Evolutionary conservation across 1,139 yeast species (phyloP).

Genomic region (Sporopachydermia cereana): DNA sequence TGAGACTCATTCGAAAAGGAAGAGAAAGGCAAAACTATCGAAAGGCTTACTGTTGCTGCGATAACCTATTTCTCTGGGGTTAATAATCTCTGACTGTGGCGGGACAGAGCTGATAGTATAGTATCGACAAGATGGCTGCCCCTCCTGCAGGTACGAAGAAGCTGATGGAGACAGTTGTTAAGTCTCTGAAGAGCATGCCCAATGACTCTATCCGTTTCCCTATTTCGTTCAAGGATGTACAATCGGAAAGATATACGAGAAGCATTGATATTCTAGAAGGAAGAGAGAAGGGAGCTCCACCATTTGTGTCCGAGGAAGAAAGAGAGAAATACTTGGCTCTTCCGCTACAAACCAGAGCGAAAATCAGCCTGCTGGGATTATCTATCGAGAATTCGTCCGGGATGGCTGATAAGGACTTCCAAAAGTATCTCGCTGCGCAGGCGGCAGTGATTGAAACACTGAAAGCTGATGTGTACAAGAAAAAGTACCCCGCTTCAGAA

Average conservation of each 20-base stretch:
- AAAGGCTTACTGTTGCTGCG: too few relatives aligned
- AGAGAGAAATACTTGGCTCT: not conserved
- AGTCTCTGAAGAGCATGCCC: not conserved
- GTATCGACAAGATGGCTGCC: too few relatives aligned
- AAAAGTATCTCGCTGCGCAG: not conserved
- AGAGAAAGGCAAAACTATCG: too few relatives aligned
- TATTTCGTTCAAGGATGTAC: conserved; percentile 21
- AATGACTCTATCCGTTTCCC: conserved; percentile 22
- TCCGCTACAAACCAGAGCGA: not conserved
- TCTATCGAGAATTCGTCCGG: not conserved
- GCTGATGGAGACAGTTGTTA: conserved; percentile 2
- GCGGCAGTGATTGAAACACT: not conserved
- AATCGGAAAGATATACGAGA: conserved; percentile 18
- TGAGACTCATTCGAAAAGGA: too few relatives aligned
- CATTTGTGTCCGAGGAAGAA: not conserved
- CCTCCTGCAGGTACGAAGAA: not conserved
- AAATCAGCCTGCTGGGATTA: not conserved
- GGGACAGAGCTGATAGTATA: too few relatives aligned
- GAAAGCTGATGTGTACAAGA: not conserved
- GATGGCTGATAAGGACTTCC: conserved; percentile 5
- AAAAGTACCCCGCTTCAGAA: conserved; percentile 24
- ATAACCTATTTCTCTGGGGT: too few relatives aligned
- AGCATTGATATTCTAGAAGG: not conserved
- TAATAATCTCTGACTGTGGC: too few relatives aligned
- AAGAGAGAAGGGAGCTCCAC: not conserved